phyloP scores from a whole-genome alignment of 2,329 filamentous ascomycete genomes.

The Microcera coccophila region DNA sequence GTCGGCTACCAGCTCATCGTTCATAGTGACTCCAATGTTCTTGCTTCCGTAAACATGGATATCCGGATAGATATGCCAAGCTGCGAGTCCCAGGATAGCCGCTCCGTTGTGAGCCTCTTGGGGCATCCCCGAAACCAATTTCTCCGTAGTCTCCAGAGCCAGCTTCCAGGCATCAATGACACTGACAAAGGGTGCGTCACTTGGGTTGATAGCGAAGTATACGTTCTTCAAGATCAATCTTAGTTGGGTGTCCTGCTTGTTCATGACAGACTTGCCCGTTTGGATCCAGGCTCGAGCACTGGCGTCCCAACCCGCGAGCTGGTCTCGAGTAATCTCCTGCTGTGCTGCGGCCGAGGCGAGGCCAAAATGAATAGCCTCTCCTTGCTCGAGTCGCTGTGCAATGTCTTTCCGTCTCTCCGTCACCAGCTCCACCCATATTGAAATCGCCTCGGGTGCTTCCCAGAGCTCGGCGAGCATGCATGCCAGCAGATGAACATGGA shows the following conservation, averaged over 20 bases:
- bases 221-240: slow-evolving; percentile 23
- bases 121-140: background rate
- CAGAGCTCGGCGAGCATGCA: slow-evolving; percentile 31
- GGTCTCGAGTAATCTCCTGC: background rate
- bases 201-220: background rate
- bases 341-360: background rate
- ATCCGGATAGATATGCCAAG: background rate
- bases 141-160: background rate
- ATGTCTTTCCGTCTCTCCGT: background rate
- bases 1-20: background rate
- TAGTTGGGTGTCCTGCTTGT: slow-evolving; percentile 20
- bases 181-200: background rate
- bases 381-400: background rate
- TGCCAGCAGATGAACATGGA: slow-evolving; percentile 32
- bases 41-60: background rate
- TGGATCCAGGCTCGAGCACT: slow-evolving; percentile 32
- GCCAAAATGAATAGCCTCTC: slow-evolving; percentile 3
- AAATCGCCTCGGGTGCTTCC: slow-evolving; percentile 22
- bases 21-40: background rate
- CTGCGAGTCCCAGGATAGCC: background rate
- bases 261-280: slow-evolving; percentile 25
- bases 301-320: slow-evolving; percentile 30
- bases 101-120: background rate
- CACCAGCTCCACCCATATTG: slow-evolving; percentile 32
- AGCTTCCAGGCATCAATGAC: background rate